Percentiles rank a stretch among this genome's conserved stretches.
Conservation (phyloP, 139 green algal genomes). For the Micractinium conductrix region DNA sequence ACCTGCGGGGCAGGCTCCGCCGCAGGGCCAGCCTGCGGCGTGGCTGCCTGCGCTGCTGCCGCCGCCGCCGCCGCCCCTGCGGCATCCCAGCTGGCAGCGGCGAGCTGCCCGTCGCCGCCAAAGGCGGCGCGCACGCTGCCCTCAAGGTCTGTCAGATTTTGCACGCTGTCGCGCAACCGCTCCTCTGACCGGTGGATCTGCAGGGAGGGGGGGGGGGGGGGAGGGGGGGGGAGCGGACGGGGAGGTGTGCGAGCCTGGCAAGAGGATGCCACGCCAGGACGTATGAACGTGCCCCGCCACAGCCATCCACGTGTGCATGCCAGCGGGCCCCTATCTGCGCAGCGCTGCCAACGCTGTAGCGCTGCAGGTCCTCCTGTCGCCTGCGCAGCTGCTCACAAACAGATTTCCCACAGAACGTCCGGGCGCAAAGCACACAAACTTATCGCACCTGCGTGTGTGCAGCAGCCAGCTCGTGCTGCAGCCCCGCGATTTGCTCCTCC, state of each 20-base stretch:
- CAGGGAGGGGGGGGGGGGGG: background rate
- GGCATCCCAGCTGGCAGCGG: no score
- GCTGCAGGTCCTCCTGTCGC: no score
- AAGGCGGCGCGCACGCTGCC: background rate
- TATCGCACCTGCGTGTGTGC: constrained; percentile 46
- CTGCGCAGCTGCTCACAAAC: no score
- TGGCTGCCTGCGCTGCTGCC: background rate
- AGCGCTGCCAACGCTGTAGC: no score
- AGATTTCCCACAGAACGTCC: no score
- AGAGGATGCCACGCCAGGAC: no score
- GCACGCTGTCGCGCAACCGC: constrained; percentile 37
- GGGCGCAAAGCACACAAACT: no score
- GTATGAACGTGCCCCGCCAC: no score
- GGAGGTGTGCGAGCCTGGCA: no score
- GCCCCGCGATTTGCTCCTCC: constrained; percentile 39
- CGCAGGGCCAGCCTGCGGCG: background rate
- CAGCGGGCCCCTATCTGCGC: no score
- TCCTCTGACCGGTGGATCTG: constrained; percentile 49
- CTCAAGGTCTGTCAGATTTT: constrained; percentile 39
- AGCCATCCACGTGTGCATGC: background rate
- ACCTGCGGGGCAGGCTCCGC: background rate
- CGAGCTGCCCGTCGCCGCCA: background rate
- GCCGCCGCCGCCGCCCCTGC: background rate
- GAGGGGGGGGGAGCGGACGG: background rate
- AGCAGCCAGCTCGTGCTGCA: constrained; percentile 45